Evolutionary conservation across 495 filamentous ascomycete genomes (phyloP).

Genomic region (Pseudevernia furfuracea): DNA sequence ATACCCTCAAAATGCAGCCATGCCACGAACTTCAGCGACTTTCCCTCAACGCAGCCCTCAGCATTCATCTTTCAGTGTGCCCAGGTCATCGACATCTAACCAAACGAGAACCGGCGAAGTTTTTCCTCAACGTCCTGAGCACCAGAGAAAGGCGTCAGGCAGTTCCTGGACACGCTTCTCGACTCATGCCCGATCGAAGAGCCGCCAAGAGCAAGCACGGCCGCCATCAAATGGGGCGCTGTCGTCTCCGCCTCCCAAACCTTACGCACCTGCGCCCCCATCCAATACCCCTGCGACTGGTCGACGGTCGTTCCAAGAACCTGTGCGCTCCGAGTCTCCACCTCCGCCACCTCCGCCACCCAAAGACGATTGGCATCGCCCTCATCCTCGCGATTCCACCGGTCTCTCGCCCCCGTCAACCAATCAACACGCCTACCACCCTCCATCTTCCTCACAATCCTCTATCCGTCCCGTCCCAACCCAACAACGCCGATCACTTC

Average conservation of each 20-base stretch:
- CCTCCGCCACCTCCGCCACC: conserved; percentile 27
- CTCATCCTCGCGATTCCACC: conserved; percentile 12
- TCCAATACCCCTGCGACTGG: conserved; percentile 5
- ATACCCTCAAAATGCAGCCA: conserved; percentile 13
- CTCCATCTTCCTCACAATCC: conserved; percentile 4
- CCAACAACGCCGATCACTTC: conserved; percentile 20
- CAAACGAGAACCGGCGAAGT: background rate
- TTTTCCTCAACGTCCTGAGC: background rate
- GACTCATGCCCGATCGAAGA: conserved; percentile 12
- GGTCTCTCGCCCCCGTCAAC: conserved; percentile 2
- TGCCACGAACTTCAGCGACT: conserved; percentile 20
- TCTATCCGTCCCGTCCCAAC: conserved; percentile 1
- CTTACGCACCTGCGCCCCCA: conserved; percentile 9
- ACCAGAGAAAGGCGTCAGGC: conserved; percentile 11
- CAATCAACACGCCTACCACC: background rate
- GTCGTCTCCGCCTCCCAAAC: background rate
- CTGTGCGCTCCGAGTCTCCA: conserved; percentile 19
- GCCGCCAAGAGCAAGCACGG: conserved; percentile 9
- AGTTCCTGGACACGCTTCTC: conserved; percentile 23
- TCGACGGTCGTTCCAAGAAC: background rate
- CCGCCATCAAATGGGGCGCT: conserved; percentile 3
- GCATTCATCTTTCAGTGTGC: conserved; percentile 6
- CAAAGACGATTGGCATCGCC: conserved; percentile 23
- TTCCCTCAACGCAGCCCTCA: conserved; percentile 10
- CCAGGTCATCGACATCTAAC: conserved; percentile 1